Percentiles rank a stretch among this genome's conserved stretches.
Conservation (phyloP, 129 eudicot species). For the Escallonia rubra region DNA sequence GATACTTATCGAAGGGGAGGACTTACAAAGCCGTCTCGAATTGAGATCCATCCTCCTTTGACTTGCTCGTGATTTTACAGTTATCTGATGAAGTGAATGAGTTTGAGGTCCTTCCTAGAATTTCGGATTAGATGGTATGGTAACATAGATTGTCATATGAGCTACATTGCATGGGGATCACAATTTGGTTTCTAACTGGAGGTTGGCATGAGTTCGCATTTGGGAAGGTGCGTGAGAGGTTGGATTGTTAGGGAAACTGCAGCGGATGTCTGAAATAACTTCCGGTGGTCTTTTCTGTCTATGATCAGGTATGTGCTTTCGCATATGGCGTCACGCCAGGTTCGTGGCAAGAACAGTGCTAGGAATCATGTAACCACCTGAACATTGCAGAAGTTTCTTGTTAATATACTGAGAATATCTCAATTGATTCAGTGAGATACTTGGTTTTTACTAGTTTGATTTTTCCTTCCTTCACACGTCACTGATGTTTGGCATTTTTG, state of each 20-base stretch:
- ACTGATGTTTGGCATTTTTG: too few species aligned
- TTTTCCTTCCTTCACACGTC: too few species aligned
- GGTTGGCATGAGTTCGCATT: neutral
- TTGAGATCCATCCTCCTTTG: neutral
- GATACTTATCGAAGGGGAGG: neutral
- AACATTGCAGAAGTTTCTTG: too few species aligned
- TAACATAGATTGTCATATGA: neutral
- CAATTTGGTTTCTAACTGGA: neutral
- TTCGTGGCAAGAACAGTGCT: neutral
- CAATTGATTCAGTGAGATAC: too few species aligned
- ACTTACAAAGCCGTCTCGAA: neutral
- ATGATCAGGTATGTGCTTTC: constrained; percentile 7
- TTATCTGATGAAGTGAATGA: neutral
- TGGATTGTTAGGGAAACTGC: neutral
- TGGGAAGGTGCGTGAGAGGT: neutral
- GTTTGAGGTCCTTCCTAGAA: too few species aligned
- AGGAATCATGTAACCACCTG: neutral
- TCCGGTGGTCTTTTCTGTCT: neutral
- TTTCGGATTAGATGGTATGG: too few species aligned
- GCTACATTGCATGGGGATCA: neutral
- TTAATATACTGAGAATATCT: too few species aligned
- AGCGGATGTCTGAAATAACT: neutral
- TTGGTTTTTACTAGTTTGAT: too few species aligned
- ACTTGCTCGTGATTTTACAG: neutral
- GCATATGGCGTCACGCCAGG: neutral